A percentile compares a stretch with the other conserved stretches of the same genome.
Conservation (phyloP, 2,329 filamentous ascomycete species). For the Sporothrix sp. region DNA sequence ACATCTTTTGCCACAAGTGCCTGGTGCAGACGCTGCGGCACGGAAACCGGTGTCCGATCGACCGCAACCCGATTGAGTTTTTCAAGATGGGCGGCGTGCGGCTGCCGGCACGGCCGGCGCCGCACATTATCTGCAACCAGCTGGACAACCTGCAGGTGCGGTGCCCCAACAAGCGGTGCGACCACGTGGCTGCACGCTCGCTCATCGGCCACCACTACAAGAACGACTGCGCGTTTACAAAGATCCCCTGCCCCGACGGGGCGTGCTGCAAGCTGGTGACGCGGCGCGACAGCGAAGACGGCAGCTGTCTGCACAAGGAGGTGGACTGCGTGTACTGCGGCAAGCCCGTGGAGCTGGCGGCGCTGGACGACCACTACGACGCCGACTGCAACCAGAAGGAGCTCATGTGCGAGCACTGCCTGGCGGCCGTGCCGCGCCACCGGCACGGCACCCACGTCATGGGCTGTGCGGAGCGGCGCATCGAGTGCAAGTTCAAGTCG, state of each 20-base stretch:
- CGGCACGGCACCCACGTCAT: slow-evolving; percentile 39
- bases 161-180: slow-evolving; percentile 50
- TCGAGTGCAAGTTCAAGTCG: slow-evolving; percentile 37
- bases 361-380: slow-evolving; percentile 36
- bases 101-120: slow-evolving; percentile 23
- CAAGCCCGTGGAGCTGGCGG: slow-evolving; percentile 36
- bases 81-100: slow-evolving; percentile 21
- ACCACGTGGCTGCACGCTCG: slow-evolving; percentile 40
- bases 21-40: slow-evolving; percentile 35
- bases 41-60: slow-evolving; percentile 45
- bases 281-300: slow-evolving; percentile 37
- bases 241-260: slow-evolving; percentile 45
- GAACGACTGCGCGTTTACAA: slow-evolving; percentile 45
- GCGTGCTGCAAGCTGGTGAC: slow-evolving; percentile 42
- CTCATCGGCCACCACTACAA: slow-evolving; percentile 46
- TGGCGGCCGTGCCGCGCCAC: slow-evolving; percentile 33
- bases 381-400: slow-evolving; percentile 37
- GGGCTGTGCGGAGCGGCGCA: slow-evolving; percentile 34
- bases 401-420: slow-evolving; percentile 41
- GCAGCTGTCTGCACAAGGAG: slow-evolving; percentile 46
- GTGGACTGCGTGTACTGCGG: slow-evolving; percentile 45
- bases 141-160: slow-evolving; percentile 49
- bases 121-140: slow-evolving; percentile 46
- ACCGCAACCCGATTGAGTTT: slow-evolving; percentile 37
- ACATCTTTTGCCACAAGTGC: slow-evolving; percentile 55